phyloP scores from a whole-genome alignment of 495 filamentous ascomycete species.

The Oidiodendron maius region DNA sequence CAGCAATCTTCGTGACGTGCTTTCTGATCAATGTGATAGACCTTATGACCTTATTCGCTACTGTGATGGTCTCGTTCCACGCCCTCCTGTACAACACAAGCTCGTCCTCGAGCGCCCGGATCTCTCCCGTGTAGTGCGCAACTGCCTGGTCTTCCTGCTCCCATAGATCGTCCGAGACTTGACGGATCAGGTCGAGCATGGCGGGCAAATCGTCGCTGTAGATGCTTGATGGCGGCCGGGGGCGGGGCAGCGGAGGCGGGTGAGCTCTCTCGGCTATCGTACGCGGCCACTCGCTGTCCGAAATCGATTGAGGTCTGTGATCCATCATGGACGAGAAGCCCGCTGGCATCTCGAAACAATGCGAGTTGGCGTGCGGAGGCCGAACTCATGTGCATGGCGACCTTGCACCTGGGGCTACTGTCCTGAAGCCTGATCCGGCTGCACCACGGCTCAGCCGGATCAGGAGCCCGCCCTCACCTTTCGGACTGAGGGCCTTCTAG shows the following conservation, averaged over 20 bases:
- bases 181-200: conserved; percentile 6
- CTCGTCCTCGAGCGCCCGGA: conserved; percentile 7
- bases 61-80: conserved; percentile 5
- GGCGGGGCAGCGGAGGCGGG: not conserved
- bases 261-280: conserved; percentile 6
- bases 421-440: no score
- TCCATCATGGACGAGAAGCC: no score
- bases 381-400: no score
- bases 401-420: no score
- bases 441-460: no score
- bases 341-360: no score
- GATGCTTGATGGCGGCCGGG: conserved; percentile 8
- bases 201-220: conserved; percentile 10
- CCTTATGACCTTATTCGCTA: conserved; percentile 4
- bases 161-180: conserved; percentile 11
- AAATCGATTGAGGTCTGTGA: no score
- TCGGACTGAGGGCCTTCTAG: no score
- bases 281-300: conserved; percentile 4
- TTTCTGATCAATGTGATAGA: conserved; percentile 6
- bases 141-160: conserved; percentile 12
- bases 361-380: no score
- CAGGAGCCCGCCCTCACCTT: no score
- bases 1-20: conserved; percentile 3
- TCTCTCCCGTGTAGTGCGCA: conserved; percentile 11
- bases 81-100: not conserved